Evolutionary conservation across 805 yeast species (phyloP).

Genomic region (Lipomyces orientalis): DNA sequence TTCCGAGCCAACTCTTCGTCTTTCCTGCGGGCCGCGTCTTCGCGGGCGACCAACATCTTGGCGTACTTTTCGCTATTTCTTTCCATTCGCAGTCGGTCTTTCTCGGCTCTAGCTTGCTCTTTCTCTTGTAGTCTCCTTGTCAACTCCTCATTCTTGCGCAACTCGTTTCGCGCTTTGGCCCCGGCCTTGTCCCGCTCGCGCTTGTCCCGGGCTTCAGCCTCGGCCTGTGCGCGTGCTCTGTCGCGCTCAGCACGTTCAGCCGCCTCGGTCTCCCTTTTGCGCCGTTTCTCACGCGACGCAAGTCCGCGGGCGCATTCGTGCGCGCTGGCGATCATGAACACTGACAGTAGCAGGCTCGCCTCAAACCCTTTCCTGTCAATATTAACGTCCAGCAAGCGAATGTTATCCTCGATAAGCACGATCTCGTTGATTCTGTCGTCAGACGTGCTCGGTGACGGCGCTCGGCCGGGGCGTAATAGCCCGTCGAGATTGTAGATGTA

Average conservation of each 20-base stretch:
- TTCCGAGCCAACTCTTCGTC: slow-evolving; percentile 3
- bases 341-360: background rate
- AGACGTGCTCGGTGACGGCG: background rate
- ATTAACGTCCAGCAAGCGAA: background rate
- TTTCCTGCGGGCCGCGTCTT: background rate
- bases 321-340: background rate
- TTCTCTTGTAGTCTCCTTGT: background rate
- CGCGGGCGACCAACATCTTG: background rate
- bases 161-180: background rate
- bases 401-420: slow-evolving; percentile 6
- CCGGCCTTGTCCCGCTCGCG: slow-evolving; percentile 1
- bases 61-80: background rate
- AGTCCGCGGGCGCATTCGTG: background rate
- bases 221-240: background rate
- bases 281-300: background rate
- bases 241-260: background rate
- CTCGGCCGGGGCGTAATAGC: background rate
- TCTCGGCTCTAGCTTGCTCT: background rate
- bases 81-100: background rate
- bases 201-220: background rate
- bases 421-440: background rate
- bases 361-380: slow-evolving; percentile 3
- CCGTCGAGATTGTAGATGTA: background rate
- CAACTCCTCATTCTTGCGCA: background rate
- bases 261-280: background rate